phyloP scores from a whole-genome alignment of 208 protist species.

The Trypanosoma brucei region DNA sequence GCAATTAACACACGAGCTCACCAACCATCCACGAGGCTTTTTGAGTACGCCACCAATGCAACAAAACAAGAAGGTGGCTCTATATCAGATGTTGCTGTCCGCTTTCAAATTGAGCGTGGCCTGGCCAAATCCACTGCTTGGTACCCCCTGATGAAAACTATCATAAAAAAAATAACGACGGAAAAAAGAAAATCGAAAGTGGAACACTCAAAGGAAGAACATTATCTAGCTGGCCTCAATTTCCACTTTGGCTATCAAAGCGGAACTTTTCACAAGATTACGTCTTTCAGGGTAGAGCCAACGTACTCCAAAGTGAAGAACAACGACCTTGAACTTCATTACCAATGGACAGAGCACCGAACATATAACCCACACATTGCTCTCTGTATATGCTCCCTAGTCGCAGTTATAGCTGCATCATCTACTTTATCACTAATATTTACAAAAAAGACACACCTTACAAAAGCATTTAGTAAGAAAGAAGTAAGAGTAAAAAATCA shows the following conservation, averaged over 20 bases:
- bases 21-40: slow-evolving; percentile 18
- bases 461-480: slow-evolving; percentile 38
- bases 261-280: slow-evolving; percentile 49
- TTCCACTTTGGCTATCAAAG: slow-evolving; percentile 68
- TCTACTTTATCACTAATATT: slow-evolving; percentile 40
- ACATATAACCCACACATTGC: slow-evolving; percentile 61
- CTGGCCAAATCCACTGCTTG: slow-evolving; percentile 67
- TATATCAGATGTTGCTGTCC: slow-evolving; percentile 51
- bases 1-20: slow-evolving; percentile 41
- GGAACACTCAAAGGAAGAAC: slow-evolving; percentile 7
- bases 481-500: slow-evolving; percentile 34
- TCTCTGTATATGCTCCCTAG: slow-evolving; percentile 41
- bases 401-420: slow-evolving; percentile 26
- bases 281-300: slow-evolving; percentile 32
- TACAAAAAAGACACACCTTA: slow-evolving; percentile 22
- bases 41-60: slow-evolving; percentile 18
- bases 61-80: slow-evolving; percentile 9
- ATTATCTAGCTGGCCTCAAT: slow-evolving; percentile 33
- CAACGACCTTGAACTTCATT: slow-evolving; percentile 35
- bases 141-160: slow-evolving; percentile 40
- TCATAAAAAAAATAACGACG: neutral
- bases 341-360: slow-evolving; percentile 58
- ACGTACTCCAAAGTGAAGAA: slow-evolving; percentile 29
- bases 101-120: slow-evolving; percentile 51
- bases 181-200: neutral